Base-by-base conservation (phyloP, 2,329 filamentous ascomycete genomes). In the Aspergillus viridinutans region DNA sequence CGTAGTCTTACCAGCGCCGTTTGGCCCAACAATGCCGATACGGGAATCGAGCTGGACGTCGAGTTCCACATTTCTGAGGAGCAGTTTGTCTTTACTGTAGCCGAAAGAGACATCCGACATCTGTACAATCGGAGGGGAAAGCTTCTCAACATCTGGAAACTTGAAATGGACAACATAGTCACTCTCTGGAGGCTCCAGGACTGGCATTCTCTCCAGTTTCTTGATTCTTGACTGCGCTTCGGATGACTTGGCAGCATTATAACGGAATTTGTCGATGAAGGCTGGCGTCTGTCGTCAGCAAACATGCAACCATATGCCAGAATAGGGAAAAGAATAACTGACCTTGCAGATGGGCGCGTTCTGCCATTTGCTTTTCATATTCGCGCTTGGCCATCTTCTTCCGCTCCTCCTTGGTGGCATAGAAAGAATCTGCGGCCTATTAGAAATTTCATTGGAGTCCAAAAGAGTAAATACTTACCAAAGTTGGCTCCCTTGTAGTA, bases 201-300 rank as follows among this genome's bases (percentile, higher is more conserved):
- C 80, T 1, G 95, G 94, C 90, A 99, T 97, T 70, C 90, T 91
- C 76, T 99, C 95, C 60, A 99, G 81, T 74, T 99, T 99, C 83
- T 99, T 99, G 84, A 99, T 97, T 69, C 94, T 88, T 0, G 93
- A 97, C 72, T 99, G 94, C 1, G 94, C 94, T 80, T 99, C 94
- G 8, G 93, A 96, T 0, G 94, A 97, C 76, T 99, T 99, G 69
- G 93, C 94, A 28, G 94, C 94, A 72, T 99, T 99, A 83, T 99
- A 99, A 53, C 94, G 87, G 83, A 99, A 99, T 78, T 99, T 99
- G 83, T 99, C 94, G 78, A 99, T 99, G 77, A 99, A 99, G 28
- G 90, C 88, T 77, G 38, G 38, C 50, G 20, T 25, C 21, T 21
- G 26, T 28, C 6, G 52, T 66, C 51, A 63, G 56, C 28, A 56